Evolutionary conservation across 768 basidiomycete genomes (phyloP).

Genomic region (Mycena chlorophos): DNA sequence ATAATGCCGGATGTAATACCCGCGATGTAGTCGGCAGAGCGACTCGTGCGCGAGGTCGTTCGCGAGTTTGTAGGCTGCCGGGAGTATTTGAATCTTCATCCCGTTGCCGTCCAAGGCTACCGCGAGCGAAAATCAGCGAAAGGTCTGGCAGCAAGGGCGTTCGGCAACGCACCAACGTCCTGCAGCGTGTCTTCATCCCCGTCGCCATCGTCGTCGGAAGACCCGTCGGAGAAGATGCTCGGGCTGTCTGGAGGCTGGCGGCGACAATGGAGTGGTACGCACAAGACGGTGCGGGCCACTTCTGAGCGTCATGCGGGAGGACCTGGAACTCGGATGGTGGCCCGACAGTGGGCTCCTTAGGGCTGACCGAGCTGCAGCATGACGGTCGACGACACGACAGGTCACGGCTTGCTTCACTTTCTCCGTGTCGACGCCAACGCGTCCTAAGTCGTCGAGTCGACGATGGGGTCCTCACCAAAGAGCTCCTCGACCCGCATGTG

Average conservation of each 20-base stretch:
- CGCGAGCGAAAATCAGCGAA: too few species aligned
- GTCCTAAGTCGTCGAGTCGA: slow-evolving; percentile 30
- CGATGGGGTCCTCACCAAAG: slow-evolving; percentile 62
- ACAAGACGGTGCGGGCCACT: too few species aligned
- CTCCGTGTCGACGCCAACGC: slow-evolving; percentile 5
- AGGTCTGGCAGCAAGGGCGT: slow-evolving; percentile 18
- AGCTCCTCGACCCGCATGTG: slow-evolving; percentile 67
- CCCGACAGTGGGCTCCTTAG: too few species aligned
- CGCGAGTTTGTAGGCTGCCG: slow-evolving; percentile 51
- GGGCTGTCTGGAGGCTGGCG: too few species aligned
- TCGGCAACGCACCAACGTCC: slow-evolving; percentile 17
- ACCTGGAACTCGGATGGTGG: too few species aligned
- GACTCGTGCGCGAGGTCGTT: slow-evolving; percentile 86
- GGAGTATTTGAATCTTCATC: slow-evolving; percentile 74
- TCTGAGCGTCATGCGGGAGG: too few species aligned
- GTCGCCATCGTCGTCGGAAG: slow-evolving; percentile 18
- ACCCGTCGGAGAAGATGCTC: too few species aligned
- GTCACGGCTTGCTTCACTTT: too few species aligned
- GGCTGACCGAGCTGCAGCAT: too few species aligned
- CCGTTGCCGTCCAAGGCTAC: slow-evolving; percentile 44
- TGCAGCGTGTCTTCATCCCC: slow-evolving; percentile 19
- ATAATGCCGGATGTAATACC: slow-evolving; percentile 87
- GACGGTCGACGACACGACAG: too few species aligned
- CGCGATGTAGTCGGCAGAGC: slow-evolving; percentile 72
- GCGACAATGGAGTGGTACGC: too few species aligned